Percentiles rank a stretch among this genome's conserved stretches.
These are phyloP conservation scores for Emydomyces testavorans DNA, from an alignment of 2,329 filamentous ascomycete genomes.

Conservation along the genomic window DNA sequence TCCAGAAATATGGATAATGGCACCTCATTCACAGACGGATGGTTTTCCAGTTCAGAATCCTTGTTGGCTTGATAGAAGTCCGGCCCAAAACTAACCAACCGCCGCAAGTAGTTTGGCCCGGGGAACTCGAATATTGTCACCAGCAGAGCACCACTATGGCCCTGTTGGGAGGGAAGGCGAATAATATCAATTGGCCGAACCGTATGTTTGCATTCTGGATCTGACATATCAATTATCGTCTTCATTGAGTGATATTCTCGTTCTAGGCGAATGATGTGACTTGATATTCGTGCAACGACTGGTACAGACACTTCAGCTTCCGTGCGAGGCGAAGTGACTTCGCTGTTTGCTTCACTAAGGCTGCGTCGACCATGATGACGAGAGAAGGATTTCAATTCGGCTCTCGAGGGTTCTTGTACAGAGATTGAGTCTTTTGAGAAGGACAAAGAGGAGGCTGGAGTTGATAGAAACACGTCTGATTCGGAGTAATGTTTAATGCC, in stretches of 20 bases:
- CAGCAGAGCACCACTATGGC: constrained; percentile 59
- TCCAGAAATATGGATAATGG: constrained; percentile 69
- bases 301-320: constrained; percentile 42
- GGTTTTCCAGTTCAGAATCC: constrained; percentile 34
- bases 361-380: constrained; percentile 41
- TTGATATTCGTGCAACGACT: constrained; percentile 72
- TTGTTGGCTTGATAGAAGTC: constrained; percentile 53
- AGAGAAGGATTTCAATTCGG: constrained; percentile 32
- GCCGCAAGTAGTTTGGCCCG: constrained; percentile 59
- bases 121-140: constrained; percentile 73
- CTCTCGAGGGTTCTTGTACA: constrained; percentile 34
- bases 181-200: constrained; percentile 70
- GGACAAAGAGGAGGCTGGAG: constrained; percentile 33
- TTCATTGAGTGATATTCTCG: constrained; percentile 75
- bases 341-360: constrained; percentile 41
- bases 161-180: constrained; percentile 54
- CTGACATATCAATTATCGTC: constrained; percentile 56
- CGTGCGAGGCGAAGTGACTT: constrained; percentile 30
- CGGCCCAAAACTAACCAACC: constrained; percentile 66
- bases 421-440: constrained; percentile 36
- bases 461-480: constrained; percentile 24
- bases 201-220: constrained; percentile 64
- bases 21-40: constrained; percentile 48
- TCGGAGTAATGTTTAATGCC: constrained; percentile 44
- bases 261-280: constrained; percentile 71